These are phyloP conservation scores for Lactuca saligna DNA, from an alignment of 129 eudicot genomes.

Conservation along the genomic window DNA sequence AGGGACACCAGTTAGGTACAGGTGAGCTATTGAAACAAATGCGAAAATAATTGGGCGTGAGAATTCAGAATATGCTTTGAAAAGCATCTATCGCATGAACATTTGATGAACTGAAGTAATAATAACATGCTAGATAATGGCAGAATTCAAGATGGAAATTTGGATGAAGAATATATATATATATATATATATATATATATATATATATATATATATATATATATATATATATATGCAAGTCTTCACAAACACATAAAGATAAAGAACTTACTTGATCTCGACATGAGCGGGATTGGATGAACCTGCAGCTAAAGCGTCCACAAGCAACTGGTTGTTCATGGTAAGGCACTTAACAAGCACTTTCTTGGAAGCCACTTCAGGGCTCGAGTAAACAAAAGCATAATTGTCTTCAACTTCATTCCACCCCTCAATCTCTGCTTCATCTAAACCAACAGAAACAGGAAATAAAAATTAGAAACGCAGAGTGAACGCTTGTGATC, in stretches of 20 bases:
- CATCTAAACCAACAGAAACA: conserved; percentile 46
- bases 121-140: not conserved
- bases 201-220: accelerated
- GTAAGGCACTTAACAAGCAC: conserved; percentile 72
- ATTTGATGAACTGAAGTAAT: not conserved
- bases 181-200: too few species aligned
- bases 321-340: conserved; percentile 62
- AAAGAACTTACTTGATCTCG: conserved; percentile 53
- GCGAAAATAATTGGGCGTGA: not conserved
- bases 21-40: not conserved
- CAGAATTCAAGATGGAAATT: not conserved
- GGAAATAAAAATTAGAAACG: not conserved
- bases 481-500: not conserved
- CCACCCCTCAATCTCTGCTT: conserved; percentile 80
- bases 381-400: conserved; percentile 65
- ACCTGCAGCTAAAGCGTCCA: conserved; percentile 62
- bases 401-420: conserved; percentile 74
- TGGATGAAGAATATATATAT: too few species aligned
- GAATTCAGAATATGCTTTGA: not conserved
- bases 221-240: too few species aligned
- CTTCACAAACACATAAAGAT: not conserved
- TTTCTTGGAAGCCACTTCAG: conserved; percentile 52
- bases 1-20: conserved; percentile 9
- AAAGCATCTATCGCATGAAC: not conserved
- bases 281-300: conserved; percentile 57